phyloP scores from a whole-genome alignment of 106 monocot species.

The Platanthera zijinensis region DNA sequence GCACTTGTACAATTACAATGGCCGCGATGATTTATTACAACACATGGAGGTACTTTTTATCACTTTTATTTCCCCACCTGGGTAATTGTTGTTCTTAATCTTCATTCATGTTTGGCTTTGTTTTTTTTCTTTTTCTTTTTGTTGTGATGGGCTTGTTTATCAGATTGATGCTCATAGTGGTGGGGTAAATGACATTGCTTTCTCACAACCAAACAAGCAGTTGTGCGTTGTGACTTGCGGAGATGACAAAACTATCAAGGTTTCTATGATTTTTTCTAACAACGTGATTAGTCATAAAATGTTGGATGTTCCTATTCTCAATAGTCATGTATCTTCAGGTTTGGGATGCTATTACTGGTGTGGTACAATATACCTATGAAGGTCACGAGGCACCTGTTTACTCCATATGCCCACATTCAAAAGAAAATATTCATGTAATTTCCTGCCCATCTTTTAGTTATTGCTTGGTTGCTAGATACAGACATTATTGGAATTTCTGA shows the following conservation, averaged over 20 bases:
- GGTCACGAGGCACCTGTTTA: constrained; percentile 44
- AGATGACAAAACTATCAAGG: constrained; percentile 80
- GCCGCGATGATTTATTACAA: constrained; percentile 26
- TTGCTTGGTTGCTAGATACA: not conserved
- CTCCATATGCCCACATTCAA: constrained; percentile 46
- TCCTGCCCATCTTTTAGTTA: constrained; percentile 3
- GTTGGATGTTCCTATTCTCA: not conserved
- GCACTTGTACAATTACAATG: constrained; percentile 40
- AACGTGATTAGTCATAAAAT: not conserved
- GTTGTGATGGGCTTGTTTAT: not conserved
- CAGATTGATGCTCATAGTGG: constrained; percentile 91
- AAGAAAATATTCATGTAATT: constrained; percentile 42
- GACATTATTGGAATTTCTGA: not conserved
- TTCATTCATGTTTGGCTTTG: not conserved
- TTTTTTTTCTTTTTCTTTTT: not conserved
- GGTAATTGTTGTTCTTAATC: not conserved
- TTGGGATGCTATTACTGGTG: constrained; percentile 32
- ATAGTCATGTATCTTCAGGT: constrained; percentile 23
- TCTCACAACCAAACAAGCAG: constrained; percentile 45
- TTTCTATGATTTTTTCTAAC: constrained; percentile 4
- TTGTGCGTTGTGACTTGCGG: constrained; percentile 63
- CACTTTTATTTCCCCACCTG: not conserved
- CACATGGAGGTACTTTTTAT: constrained; percentile 38
- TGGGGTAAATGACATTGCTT: constrained; percentile 77
- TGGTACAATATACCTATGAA: constrained; percentile 27